phyloP scores from a whole-genome alignment of 495 filamentous ascomycete genomes.

The Lindgomyces ingoldianus region DNA sequence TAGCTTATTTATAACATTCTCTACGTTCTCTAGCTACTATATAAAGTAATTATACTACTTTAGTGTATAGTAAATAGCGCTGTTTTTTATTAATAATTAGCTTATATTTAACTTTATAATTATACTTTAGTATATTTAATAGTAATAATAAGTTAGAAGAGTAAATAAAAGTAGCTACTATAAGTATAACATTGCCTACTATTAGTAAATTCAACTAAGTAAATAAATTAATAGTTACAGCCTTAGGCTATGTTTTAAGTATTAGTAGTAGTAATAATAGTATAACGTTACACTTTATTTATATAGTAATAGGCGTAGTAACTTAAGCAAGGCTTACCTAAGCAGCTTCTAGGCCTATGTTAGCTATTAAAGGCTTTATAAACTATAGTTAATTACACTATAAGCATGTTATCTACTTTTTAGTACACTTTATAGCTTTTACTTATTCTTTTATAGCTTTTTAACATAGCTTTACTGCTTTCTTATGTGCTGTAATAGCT shows the following conservation, averaged over 20 bases:
- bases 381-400: background rate
- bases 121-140: background rate
- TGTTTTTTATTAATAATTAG: background rate
- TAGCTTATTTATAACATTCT: background rate
- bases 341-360: background rate
- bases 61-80: background rate
- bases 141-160: background rate
- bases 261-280: background rate
- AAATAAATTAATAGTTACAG: too few relatives aligned
- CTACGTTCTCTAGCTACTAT: background rate
- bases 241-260: too few relatives aligned
- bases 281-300: background rate
- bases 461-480: background rate
- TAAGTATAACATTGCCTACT: background rate
- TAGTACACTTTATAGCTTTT: background rate
- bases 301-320: background rate
- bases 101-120: background rate
- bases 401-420: background rate
- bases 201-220: too few relatives aligned
- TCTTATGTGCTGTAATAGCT: too few relatives aligned
- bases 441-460: background rate
- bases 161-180: background rate
- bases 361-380: background rate
- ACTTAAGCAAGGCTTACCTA: background rate
- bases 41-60: background rate